Percentiles rank a stretch among this genome's conserved stretches.
phyloP scores from a whole-genome alignment of 2,329 filamentous ascomycete species.

The Aspergillus sp. region DNA sequence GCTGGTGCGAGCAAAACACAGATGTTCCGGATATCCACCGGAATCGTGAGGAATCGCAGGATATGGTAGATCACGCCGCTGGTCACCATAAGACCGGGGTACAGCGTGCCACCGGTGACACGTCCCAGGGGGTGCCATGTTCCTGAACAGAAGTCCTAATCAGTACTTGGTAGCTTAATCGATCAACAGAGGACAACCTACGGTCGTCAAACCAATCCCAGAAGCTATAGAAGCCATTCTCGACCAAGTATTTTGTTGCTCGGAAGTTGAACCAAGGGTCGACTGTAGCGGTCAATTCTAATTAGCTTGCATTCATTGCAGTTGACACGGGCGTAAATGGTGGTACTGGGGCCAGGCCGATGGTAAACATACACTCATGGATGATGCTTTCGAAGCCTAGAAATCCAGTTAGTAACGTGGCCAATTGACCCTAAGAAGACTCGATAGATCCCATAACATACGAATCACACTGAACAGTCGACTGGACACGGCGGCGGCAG shows the following conservation, averaged over 20 bases:
- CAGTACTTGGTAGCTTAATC: constrained; percentile 1
- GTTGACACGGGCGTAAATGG: background rate
- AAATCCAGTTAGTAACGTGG: constrained; percentile 6
- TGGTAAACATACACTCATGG: constrained; percentile 81
- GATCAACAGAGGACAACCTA: constrained; percentile 43
- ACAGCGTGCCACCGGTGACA: constrained; percentile 97
- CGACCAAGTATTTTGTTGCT: constrained; percentile 94
- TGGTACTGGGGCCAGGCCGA: constrained; percentile 2
- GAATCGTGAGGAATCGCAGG: constrained; percentile 82
- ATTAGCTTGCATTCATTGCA: constrained; percentile 16
- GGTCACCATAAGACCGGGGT: constrained; percentile 98
- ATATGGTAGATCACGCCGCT: constrained; percentile 95
- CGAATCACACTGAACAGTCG: constrained; percentile 98
- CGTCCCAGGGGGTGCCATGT: constrained; percentile 99
- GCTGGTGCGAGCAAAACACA: constrained; percentile 93
- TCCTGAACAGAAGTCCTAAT: constrained; percentile 44
- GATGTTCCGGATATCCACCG: constrained; percentile 97
- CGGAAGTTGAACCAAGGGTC: constrained; percentile 99
- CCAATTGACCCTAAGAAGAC: constrained; percentile 1
- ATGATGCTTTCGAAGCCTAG: constrained; percentile 97
- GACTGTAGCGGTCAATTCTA: constrained; percentile 56
- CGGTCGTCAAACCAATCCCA: constrained; percentile 99
- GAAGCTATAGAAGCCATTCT: constrained; percentile 97
- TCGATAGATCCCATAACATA: constrained; percentile 49
- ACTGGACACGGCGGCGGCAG: constrained; percentile 85